These are phyloP conservation scores for Phaeophleospora eucalypticola DNA, from an alignment of 2,329 filamentous ascomycete species.

Conservation along the genomic window DNA sequence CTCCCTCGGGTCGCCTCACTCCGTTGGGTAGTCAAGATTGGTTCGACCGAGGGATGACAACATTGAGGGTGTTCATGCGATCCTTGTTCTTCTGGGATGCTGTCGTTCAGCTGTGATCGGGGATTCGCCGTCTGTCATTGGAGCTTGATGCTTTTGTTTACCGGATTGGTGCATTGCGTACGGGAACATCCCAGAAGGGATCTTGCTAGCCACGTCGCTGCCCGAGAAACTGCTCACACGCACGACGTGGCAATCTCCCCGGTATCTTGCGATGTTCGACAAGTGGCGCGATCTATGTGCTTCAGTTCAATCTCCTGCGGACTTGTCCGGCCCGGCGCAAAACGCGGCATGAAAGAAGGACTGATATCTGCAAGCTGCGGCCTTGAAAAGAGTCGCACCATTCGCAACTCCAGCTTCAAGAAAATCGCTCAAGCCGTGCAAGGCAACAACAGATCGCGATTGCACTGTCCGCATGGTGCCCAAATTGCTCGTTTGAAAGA, in stretches of 20 bases:
- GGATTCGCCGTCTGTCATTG: background rate
- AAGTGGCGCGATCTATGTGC: background rate
- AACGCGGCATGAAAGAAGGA: background rate
- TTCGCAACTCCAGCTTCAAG: too few relatives aligned
- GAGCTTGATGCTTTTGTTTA: background rate
- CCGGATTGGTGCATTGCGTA: background rate
- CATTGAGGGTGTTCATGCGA: background rate
- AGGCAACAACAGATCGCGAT: too few relatives aligned
- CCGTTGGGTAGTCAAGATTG: background rate
- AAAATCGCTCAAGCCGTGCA: too few relatives aligned
- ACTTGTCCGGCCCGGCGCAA: background rate
- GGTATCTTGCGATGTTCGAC: background rate
- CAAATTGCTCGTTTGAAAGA: too few relatives aligned
- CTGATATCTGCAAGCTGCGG: too few relatives aligned
- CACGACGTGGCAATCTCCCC: background rate
- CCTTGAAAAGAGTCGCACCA: too few relatives aligned
- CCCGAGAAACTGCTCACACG: background rate
- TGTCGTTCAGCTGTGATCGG: background rate
- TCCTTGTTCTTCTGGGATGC: background rate
- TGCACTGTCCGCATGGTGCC: too few relatives aligned
- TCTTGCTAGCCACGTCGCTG: background rate
- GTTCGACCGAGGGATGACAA: background rate
- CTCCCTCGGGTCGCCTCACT: background rate
- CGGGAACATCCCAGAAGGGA: background rate
- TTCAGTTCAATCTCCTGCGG: background rate